Evolutionary conservation across 495 filamentous ascomycete species (phyloP).

Genomic region (Penicillium lagena): DNA sequence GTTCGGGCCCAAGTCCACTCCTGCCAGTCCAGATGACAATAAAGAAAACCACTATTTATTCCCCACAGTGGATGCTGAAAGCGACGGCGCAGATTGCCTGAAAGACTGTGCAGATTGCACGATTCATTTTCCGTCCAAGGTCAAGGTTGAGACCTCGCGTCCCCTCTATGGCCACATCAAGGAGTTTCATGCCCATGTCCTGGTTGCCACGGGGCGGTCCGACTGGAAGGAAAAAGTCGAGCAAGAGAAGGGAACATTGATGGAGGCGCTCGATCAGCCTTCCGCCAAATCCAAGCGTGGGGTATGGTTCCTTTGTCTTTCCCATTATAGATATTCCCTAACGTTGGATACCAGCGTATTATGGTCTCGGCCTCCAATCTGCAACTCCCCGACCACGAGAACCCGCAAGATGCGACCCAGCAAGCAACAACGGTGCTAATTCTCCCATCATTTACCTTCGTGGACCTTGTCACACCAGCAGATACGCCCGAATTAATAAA

Average conservation of each 20-base stretch:
- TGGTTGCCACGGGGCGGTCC: slow-evolving; percentile 87
- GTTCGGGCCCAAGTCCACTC: slow-evolving; percentile 13
- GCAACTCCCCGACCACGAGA: slow-evolving; percentile 47
- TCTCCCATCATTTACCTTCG: slow-evolving; percentile 76
- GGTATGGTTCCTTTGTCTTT: slow-evolving; percentile 40
- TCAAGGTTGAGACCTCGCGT: slow-evolving; percentile 64
- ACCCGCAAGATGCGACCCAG: slow-evolving; percentile 25
- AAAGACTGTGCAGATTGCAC: slow-evolving; percentile 81
- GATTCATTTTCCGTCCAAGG: slow-evolving; percentile 64
- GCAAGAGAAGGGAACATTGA: slow-evolving; percentile 82
- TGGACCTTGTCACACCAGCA: slow-evolving; percentile 70
- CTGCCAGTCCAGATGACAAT: background rate
- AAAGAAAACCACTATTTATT: slow-evolving; percentile 25
- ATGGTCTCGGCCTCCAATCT: slow-evolving; percentile 95
- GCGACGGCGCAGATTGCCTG: slow-evolving; percentile 80
- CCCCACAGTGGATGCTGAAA: slow-evolving; percentile 52
- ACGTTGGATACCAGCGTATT: slow-evolving; percentile 48
- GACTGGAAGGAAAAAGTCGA: slow-evolving; percentile 87
- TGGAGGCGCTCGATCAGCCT: slow-evolving; percentile 70
- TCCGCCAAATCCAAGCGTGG: slow-evolving; percentile 61
- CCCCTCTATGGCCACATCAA: slow-evolving; percentile 82
- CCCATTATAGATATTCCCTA: slow-evolving; percentile 1
- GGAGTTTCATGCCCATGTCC: slow-evolving; percentile 74
- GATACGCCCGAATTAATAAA: slow-evolving; percentile 63
- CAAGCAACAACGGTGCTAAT: slow-evolving; percentile 68